phyloP scores from a whole-genome alignment of 306 rosid species.

The Vigna nakashimae region DNA sequence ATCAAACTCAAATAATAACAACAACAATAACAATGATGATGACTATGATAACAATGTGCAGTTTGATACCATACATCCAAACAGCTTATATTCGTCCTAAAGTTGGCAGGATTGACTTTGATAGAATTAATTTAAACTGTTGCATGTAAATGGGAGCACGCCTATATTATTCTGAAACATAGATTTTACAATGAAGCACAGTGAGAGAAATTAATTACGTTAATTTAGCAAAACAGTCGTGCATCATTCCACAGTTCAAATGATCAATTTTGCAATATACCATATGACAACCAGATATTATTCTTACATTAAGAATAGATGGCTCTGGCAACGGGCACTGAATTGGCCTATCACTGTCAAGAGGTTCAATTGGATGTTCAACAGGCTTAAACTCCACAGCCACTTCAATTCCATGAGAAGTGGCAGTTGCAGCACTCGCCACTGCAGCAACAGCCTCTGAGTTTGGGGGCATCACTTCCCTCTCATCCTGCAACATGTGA shows the following conservation, averaged over 20 bases:
- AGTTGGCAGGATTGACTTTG: not conserved
- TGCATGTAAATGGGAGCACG: not conserved
- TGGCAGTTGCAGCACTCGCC: conserved; percentile 51
- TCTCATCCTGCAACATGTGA: conserved; percentile 70
- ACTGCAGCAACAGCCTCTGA: conserved; percentile 54
- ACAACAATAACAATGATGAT: too few relatives aligned
- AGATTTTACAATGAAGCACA: not conserved
- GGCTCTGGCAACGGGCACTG: conserved; percentile 95
- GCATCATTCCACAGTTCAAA: conserved; percentile 17
- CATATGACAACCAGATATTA: conserved; percentile 17
- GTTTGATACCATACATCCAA: too few relatives aligned
- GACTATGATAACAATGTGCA: too few relatives aligned
- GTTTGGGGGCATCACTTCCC: conserved; percentile 68
- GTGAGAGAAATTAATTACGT: not conserved
- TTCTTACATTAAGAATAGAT: conserved; percentile 88
- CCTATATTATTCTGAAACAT: not conserved
- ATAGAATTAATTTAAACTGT: not conserved
- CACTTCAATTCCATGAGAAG: conserved; percentile 91
- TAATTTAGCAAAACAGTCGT: not conserved
- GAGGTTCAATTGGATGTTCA: conserved; percentile 91
- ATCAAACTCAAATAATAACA: too few relatives aligned
- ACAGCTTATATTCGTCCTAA: not conserved
- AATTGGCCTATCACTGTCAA: conserved; percentile 80
- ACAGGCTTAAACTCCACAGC: conserved; percentile 95
- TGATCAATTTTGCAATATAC: not conserved